Base-by-base conservation (phyloP, 805 yeast species). In the Starmera dryadoides region DNA sequence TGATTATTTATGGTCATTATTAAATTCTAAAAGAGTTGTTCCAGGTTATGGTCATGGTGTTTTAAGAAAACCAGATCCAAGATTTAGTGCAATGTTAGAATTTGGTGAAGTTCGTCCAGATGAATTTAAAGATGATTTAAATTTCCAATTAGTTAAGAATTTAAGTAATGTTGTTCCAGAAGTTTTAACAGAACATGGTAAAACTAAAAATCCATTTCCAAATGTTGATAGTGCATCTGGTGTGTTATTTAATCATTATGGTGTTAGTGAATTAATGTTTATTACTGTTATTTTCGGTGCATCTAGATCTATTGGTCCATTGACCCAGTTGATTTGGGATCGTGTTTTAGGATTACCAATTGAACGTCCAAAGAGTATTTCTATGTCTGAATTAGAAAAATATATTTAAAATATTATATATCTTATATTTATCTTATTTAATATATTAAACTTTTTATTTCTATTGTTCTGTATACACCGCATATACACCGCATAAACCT, bases 31-130 rank as follows among this genome's bases (percentile, higher is more conserved):
- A 45, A 74, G 88, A 55, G 93, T 84, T 44, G 79, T 84, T 46
- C 94, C 94, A 46, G 94, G 94, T 45, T 85, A 85, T 67, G 94
- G 94, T 35, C 94, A 84, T 62, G 93, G 93, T 40, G 93, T 84
- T 38, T 71, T 84, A 61, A 73, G 94, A 65, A 78, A 76, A 71
- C 79, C 91, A 37, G 93, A 84, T 62, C 93, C 93, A 44, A 73
- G 93, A 53, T 84, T 78, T 66, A 69, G 74, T 41, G 91, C 89
- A 42, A 80, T 79, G 69, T 69, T 81, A 55, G 75, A 75, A 53
- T 82, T 81, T 60, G 88, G 81, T 38, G 65, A 71, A 53, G 56
- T 60, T 35, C 65, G 73, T 38, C 62, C 68, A 7, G 57, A 71
- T 52, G 71, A 77, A 60, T 77, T 81, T 66, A 70, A 76, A 39